Evolutionary conservation across 306 rosid species (phyloP), one percentile per base, ranked within the genome.

Genomic region (Ceratonia siliqua): DNA sequence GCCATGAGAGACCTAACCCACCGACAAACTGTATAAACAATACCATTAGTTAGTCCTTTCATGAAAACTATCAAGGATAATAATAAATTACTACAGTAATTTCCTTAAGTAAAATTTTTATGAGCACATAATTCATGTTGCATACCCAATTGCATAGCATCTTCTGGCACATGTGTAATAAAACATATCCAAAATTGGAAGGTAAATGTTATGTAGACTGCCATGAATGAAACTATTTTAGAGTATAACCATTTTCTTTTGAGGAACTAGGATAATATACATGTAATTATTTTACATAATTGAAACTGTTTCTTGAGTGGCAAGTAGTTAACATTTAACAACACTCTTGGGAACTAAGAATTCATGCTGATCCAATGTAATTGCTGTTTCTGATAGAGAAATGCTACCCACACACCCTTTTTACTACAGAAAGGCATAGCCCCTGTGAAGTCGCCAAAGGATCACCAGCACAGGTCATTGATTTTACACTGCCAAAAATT

Each of bases 1-100:
- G 99, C 99, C 99, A 95, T 12, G 97, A 87, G 43, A 95, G 98
- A 74, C 98, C 99, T 77, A 95, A 81, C 83, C 97, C 93, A 20
- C 99, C 99, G 36, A 95, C 99, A 52, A 92, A 89, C 99, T 95
- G 97, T 13, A 81, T 52, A 55, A 67, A 64, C 17, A 79, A 76
- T 24, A 20, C 45, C 49, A 65, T 77, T 36, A 73, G 38, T n/a
- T 42, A 66, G 78, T 36, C 24, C 15, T 62, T 79, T 74, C 67
- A 77, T 72, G 41, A 13, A 18, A 48, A 41, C 35, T 21, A 46
- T 41, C 56, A 52, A 74, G 20, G 55, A 61, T 66, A 65, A 39
- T 28, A 10, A 45, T 64, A 33, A 53, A 43, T 35, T 52, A 32
- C 56, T 36, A 18, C 10, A 28, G 48, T 21, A 46, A 56, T 62